Conservation (phyloP, 306 rosid species). For the Vigna nakashimae region DNA sequence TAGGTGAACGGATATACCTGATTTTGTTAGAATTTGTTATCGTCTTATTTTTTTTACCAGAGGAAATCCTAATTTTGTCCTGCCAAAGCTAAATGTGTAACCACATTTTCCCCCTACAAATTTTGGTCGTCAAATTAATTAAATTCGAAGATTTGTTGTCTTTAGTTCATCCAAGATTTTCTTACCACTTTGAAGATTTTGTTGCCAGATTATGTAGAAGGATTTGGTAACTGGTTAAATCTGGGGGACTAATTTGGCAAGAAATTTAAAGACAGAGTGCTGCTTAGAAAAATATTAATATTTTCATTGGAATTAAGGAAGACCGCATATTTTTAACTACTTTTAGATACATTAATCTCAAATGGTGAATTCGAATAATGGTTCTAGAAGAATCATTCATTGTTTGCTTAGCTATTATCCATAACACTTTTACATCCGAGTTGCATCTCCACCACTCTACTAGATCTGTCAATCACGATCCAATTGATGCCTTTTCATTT, state of each 20-base stretch:
- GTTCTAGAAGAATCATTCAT: constrained; percentile 28
- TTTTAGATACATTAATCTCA: constrained; percentile 10
- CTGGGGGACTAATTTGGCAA: background rate
- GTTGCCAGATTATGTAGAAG: too few relatives aligned
- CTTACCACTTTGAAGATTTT: background rate
- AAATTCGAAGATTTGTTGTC: background rate
- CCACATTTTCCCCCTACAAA: background rate
- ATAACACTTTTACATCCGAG: background rate
- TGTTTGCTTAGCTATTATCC: background rate
- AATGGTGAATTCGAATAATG: background rate
- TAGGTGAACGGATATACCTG: background rate
- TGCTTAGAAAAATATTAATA: constrained; percentile 27
- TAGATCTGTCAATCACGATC: constrained; percentile 8
- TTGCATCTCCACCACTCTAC: background rate
- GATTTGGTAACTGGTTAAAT: background rate
- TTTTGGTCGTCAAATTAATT: background rate
- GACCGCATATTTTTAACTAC: background rate
- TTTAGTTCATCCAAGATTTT: background rate
- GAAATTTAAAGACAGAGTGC: constrained; percentile 6
- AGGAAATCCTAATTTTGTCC: background rate
- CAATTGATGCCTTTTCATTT: constrained; percentile 15
- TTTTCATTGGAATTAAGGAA: constrained; percentile 16
- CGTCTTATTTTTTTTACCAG: background rate
- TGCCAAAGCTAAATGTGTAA: background rate
- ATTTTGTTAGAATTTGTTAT: constrained; percentile 7